Conservation (phyloP, 164 flowering plant species). For the Brasenia schreberi region DNA sequence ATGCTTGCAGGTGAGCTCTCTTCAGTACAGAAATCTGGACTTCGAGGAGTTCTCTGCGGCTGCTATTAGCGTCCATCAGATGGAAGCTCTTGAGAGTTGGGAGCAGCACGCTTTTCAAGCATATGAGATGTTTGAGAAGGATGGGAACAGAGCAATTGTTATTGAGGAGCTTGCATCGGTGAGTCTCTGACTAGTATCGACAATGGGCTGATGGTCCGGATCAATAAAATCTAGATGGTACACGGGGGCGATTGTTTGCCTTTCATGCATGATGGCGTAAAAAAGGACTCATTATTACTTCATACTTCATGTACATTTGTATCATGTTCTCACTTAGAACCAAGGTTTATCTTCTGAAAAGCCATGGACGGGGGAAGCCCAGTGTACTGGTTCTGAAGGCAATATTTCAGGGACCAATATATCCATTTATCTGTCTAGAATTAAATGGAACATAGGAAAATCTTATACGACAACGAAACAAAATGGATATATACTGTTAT, state of each 20-base stretch:
- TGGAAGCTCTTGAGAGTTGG: slow-evolving; percentile 81
- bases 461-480: too few relatives aligned
- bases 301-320: not conserved
- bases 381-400: too few relatives aligned
- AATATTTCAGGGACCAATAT: too few relatives aligned
- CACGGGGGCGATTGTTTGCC: too few relatives aligned
- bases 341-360: too few relatives aligned
- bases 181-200: slow-evolving; percentile 5
- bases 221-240: too few relatives aligned
- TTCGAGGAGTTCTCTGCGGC: slow-evolving; percentile 94
- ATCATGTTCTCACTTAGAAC: too few relatives aligned
- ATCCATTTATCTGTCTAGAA: too few relatives aligned
- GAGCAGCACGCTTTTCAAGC: slow-evolving; percentile 90
- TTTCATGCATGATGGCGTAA: not conserved
- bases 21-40: slow-evolving; percentile 72
- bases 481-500: too few relatives aligned
- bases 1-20: slow-evolving; percentile 51
- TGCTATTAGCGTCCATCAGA: slow-evolving; percentile 80
- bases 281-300: not conserved
- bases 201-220: too few relatives aligned
- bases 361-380: not conserved
- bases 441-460: too few relatives aligned
- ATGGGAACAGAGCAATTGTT: slow-evolving; percentile 81
- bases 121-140: slow-evolving; percentile 86
- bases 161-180: slow-evolving; percentile 98